These are phyloP conservation scores for Blastomyces emzantsi DNA, from an alignment of 2,329 filamentous ascomycete species.

Conservation along the genomic window DNA sequence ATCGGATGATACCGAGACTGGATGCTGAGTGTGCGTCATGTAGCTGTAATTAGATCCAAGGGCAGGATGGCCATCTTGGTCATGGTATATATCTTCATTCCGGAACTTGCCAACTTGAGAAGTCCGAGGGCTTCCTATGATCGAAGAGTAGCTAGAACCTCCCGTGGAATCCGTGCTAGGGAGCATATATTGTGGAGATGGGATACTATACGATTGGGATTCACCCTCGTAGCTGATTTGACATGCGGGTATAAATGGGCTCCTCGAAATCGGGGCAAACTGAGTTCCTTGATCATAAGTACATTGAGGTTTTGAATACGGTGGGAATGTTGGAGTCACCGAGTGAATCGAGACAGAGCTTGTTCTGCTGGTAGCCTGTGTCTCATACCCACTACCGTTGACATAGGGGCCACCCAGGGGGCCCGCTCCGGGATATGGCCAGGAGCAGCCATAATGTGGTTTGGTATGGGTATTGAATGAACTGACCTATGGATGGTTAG, in stretches of 20 bases:
- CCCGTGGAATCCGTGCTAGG: slow-evolving; percentile 24
- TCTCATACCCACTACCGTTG: slow-evolving; percentile 5
- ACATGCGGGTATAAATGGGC: slow-evolving; percentile 20
- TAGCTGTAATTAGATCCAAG: slow-evolving; percentile 25
- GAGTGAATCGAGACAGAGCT: slow-evolving; percentile 9
- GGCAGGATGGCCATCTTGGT: slow-evolving; percentile 21
- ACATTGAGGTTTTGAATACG: slow-evolving; percentile 8
- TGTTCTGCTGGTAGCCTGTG: slow-evolving; percentile 4
- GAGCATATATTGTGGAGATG: slow-evolving; percentile 30
- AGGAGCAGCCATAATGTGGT: slow-evolving; percentile 17
- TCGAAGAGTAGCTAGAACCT: slow-evolving; percentile 21
- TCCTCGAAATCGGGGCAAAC: slow-evolving; percentile 5
- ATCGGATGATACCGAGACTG: slow-evolving; percentile 22
- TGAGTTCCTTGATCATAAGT: slow-evolving; percentile 11
- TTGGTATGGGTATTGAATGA: slow-evolving; percentile 25
- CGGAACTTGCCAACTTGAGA: slow-evolving; percentile 18
- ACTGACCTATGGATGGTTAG: slow-evolving; percentile 24
- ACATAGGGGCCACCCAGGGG: slow-evolving; percentile 15
- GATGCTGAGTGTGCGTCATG: slow-evolving; percentile 23
- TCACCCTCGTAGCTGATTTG: slow-evolving; percentile 30
- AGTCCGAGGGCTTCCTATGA: slow-evolving; percentile 23
- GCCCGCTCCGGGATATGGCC: slow-evolving; percentile 23
- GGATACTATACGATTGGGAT: slow-evolving; percentile 25
- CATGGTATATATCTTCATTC: slow-evolving; percentile 23
- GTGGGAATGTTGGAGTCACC: slow-evolving; percentile 2